Base-by-base conservation (phyloP, 352 stramenopile species). In the Pythium grandisporangium region DNA sequence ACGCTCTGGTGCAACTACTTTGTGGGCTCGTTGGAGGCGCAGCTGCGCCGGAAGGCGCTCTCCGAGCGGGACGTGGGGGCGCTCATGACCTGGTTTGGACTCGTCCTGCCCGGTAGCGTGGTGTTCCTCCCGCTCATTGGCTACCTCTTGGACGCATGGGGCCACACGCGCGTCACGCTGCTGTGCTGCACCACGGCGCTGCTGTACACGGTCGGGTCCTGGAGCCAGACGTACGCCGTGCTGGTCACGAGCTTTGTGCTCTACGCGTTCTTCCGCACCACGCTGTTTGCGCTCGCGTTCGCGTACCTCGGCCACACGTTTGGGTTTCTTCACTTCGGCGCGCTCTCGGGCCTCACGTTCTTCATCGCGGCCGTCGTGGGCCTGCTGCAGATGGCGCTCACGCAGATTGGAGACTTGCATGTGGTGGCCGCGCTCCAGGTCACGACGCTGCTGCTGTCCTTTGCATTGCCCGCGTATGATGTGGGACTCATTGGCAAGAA, bases 1-100 rank as follows among this genome's bases (percentile, higher is more conserved):
- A 69, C 62, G n/a, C 75, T 93, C 34, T 89, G 70, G 56, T 86
- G 74, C 45, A 92, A 93, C 48, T 90, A 90, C 49, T 91, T 88
- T 48, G 55, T 93, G 27, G 78, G 71, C 36, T 84, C 63, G 30
- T 55, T 91, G 10, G 78, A 61, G 10, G 58, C 54, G 26, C 60
- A 84, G 36, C 43, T 89, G 32, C 65, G 65, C 6, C 69, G 63
- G 54, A 75, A 83, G 33, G 40, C 52, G 23, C 47, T 89, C 14
- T 30, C 63, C 5, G 50, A 66, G n/a, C 55, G 35, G 12, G 46
- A 63, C 11, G 67, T 86, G 12, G 45, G 48, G 10, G 47, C 50
- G 17, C 37, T 91, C 19, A 40, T 85, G 2, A 34, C 25, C 35
- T 61, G 73, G 23, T 55, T 95, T 26, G 78, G 73, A 3, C 30